phyloP scores from a whole-genome alignment of 1,139 yeast genomes.

The Blastobotrys capitulatus region DNA sequence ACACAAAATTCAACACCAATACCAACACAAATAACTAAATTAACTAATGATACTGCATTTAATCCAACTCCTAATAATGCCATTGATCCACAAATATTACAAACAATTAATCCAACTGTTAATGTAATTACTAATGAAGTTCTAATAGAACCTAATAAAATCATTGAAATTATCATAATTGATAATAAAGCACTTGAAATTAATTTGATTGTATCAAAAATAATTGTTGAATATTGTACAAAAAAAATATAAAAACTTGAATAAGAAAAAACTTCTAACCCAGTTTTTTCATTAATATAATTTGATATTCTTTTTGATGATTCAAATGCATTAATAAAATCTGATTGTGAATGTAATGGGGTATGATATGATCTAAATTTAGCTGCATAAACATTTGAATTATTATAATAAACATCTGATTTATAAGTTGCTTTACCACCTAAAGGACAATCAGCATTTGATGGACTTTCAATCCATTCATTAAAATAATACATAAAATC shows the following conservation, averaged over 20 bases:
- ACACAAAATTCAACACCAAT: conserved; percentile 89
- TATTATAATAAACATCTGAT: conserved; percentile 46
- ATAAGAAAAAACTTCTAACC: conserved; percentile 73
- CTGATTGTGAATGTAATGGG: conserved; percentile 76
- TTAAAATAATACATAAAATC: conserved; percentile 69
- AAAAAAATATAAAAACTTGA: conserved; percentile 91
- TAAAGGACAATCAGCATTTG: conserved; percentile 83
- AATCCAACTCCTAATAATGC: conserved; percentile 67
- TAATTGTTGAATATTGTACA: conserved; percentile 73
- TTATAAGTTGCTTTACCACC: conserved; percentile 95
- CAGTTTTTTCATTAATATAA: conserved; percentile 45
- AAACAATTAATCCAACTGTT: conserved; percentile 59
- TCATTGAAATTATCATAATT: conserved; percentile 49
- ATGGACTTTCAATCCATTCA: conserved; percentile 78
- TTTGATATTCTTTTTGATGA: conserved; percentile 66
- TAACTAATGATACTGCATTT: conserved; percentile 86
- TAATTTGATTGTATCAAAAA: conserved; percentile 50
- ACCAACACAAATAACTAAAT: conserved; percentile 84
- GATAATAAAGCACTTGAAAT: conserved; percentile 51
- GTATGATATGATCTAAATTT: conserved; percentile 75
- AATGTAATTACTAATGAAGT: conserved; percentile 52
- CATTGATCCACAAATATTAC: conserved; percentile 78
- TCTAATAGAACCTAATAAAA: conserved; percentile 61
- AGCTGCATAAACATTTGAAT: conserved; percentile 47
- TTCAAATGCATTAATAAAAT: conserved; percentile 74